These are phyloP conservation scores for Pseudogymnoascus sp. DNA, from an alignment of 2,329 filamentous ascomycete species.

Conservation along the genomic window DNA sequence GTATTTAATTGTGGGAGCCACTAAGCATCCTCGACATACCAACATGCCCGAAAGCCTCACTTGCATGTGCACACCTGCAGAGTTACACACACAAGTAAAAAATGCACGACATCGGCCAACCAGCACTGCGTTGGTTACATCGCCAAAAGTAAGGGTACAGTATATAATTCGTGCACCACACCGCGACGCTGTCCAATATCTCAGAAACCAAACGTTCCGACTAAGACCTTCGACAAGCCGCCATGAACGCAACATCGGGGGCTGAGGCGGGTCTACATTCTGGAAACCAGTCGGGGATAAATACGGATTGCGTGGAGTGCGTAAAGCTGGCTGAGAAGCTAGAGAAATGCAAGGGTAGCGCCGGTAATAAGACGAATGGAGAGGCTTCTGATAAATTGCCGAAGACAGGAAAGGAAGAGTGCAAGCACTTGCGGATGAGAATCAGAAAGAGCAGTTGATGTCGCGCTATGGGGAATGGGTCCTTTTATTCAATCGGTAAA, in stretches of 20 bases:
- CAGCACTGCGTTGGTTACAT: neutral
- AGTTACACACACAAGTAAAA: neutral
- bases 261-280: neutral
- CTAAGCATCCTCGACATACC: neutral
- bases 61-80: neutral
- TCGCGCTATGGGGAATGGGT: neutral
- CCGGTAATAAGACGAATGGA: neutral
- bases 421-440: neutral
- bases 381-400: neutral
- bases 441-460: neutral
- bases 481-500: neutral
- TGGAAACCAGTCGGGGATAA: neutral
- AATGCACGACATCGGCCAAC: neutral
- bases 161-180: conserved; percentile 4
- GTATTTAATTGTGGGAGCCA: neutral
- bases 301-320: conserved; percentile 25
- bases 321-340: conserved; percentile 20
- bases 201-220: neutral
- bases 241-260: neutral
- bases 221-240: neutral
- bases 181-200: neutral
- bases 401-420: neutral
- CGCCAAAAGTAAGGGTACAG: neutral
- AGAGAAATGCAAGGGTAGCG: conserved; percentile 2
- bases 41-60: neutral